A percentile compares a stretch with the other conserved stretches of the same genome.
phyloP scores from a whole-genome alignment of 2,329 filamentous ascomycete species.

The Fonsecaea erecta region DNA sequence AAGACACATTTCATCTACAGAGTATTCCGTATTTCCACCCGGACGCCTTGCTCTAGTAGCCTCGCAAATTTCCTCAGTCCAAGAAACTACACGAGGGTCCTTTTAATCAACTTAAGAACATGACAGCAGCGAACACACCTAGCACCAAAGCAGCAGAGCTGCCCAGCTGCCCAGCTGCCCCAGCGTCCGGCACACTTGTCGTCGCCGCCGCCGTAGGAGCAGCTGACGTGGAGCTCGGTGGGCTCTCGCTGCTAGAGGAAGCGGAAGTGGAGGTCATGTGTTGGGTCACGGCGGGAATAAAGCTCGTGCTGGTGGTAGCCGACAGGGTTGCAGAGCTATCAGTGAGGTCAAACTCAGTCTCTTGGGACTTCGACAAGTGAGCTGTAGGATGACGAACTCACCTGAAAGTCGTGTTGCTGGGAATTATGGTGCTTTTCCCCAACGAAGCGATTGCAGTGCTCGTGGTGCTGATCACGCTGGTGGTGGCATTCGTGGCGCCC shows the following conservation, averaged over 20 bases:
- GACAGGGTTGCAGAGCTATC: constrained; percentile 36
- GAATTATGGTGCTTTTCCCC: constrained; percentile 66
- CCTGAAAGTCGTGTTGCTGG: constrained; percentile 50
- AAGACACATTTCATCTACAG: not conserved
- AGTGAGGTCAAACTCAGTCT: constrained; percentile 5
- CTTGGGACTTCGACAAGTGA: not conserved
- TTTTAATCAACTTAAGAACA: constrained; percentile 39
- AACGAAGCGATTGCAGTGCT: constrained; percentile 25
- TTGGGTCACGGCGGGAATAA: constrained; percentile 17
- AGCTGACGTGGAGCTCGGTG: constrained; percentile 30
- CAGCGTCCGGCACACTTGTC: constrained; percentile 32
- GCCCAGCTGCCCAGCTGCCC: constrained; percentile 38
- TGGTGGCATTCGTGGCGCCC: constrained; percentile 27
- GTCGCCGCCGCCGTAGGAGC: constrained; percentile 32
- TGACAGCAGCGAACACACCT: constrained; percentile 43
- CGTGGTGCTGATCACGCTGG: constrained; percentile 25
- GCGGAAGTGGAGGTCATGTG: constrained; percentile 26
- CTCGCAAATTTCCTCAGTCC: not conserved
- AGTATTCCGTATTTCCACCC: not conserved
- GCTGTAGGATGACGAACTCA: constrained; percentile 7
- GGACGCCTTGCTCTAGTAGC: not conserved
- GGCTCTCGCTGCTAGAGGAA: constrained; percentile 27
- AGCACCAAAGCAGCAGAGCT: constrained; percentile 42
- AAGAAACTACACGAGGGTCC: not conserved
- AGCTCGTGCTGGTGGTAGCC: constrained; percentile 20